Evolutionary conservation across 2,329 filamentous ascomycete genomes (phyloP).

Genomic region (Rhynchosporium secalis): DNA sequence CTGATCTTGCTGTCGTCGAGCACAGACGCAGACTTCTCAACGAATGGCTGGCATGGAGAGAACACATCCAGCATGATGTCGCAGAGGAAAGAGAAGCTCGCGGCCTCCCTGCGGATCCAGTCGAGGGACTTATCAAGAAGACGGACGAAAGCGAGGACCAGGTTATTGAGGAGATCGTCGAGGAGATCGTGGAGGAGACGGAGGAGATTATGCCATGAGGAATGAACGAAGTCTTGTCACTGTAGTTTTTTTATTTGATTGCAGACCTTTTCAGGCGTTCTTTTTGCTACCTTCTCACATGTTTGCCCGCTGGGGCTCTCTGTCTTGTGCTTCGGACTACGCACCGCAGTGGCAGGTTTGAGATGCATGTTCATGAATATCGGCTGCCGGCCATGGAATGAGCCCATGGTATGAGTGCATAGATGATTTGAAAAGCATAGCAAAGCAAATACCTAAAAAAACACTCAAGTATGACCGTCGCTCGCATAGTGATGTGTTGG

Average conservation of each 20-base stretch:
- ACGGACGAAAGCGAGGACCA: constrained; percentile 67
- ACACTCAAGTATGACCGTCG: not conserved
- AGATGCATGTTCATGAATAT: constrained; percentile 7
- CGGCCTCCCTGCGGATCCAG: constrained; percentile 65
- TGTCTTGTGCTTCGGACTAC: constrained; percentile 1
- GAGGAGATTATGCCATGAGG: constrained; percentile 65
- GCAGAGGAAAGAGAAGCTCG: constrained; percentile 67
- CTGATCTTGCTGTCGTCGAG: constrained; percentile 92
- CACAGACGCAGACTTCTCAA: constrained; percentile 76
- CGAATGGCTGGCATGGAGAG: constrained; percentile 88
- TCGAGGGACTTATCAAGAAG: constrained; percentile 60
- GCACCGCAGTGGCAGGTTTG: not conserved
- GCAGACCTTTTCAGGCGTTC: constrained; percentile 11
- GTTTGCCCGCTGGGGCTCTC: not conserved
- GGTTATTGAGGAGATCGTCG: constrained; percentile 83
- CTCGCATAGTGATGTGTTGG: not conserved
- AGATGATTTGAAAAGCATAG: constrained; percentile 14
- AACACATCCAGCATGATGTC: constrained; percentile 69
- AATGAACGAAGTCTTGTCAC: constrained; percentile 1
- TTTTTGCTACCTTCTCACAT: constrained; percentile 7
- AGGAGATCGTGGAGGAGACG: constrained; percentile 78
- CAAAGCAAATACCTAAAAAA: constrained; percentile 2
- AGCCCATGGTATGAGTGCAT: constrained; percentile 9
- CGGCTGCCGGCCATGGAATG: constrained; percentile 6
- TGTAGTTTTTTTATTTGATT: constrained; percentile 17